These are phyloP conservation scores for Heritiera littoralis DNA, from an alignment of 345 rosid genomes.

Conservation along the genomic window DNA sequence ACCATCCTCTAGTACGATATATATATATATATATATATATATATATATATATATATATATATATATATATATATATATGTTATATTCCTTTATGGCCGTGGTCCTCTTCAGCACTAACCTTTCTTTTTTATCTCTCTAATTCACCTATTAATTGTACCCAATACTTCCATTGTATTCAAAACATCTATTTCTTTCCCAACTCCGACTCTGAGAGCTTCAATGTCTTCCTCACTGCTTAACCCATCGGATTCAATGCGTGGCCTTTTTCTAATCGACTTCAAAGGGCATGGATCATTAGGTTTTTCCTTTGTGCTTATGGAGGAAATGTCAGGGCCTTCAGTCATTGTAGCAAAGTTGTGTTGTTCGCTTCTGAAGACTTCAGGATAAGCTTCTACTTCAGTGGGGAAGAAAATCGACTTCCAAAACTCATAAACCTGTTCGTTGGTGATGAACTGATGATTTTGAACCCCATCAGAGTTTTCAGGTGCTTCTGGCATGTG, in stretches of 20 bases:
- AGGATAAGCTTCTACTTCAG: not conserved
- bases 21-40: too few relatives aligned
- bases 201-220: not conserved
- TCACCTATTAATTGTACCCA: not conserved
- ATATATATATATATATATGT: too few relatives aligned
- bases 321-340: not conserved
- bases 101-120: not conserved
- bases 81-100: too few relatives aligned
- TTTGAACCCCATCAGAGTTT: not conserved
- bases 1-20: not conserved
- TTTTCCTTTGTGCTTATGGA: not conserved
- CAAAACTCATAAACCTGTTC: constrained; percentile 3
- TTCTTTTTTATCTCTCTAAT: not conserved
- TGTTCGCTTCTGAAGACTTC: not conserved
- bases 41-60: too few relatives aligned
- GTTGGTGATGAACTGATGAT: not conserved
- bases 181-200: not conserved
- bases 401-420: not conserved
- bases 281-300: not conserved
- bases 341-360: not conserved
- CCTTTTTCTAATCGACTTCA: constrained; percentile 14
- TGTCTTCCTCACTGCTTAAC: constrained; percentile 13
- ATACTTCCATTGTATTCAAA: not conserved
- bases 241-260: not conserved
- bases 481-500: not conserved